Percentiles rank a stretch among this genome's conserved stretches.
These are phyloP conservation scores for Pyrenophora tritici-repentis DNA, from an alignment of 2,329 filamentous ascomycete species.

Conservation along the genomic window DNA sequence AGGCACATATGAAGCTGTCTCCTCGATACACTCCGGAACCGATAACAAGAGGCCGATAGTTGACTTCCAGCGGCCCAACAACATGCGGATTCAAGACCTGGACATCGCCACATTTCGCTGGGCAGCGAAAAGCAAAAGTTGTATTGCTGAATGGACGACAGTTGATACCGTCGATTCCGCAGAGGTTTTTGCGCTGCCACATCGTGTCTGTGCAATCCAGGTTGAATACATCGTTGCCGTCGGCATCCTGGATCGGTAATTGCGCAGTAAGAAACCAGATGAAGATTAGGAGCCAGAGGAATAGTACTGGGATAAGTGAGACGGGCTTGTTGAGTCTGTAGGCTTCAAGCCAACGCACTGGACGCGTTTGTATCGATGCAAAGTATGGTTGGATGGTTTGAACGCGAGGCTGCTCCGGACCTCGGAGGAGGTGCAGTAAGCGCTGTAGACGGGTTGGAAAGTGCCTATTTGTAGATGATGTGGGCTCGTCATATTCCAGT, in stretches of 20 bases:
- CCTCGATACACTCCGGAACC: slow-evolving; percentile 77
- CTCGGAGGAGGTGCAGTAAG: slow-evolving; percentile 45
- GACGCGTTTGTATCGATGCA: slow-evolving; percentile 67
- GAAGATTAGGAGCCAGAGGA: slow-evolving; percentile 71
- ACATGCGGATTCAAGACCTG: slow-evolving; percentile 72
- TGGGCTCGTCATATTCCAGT: slow-evolving; percentile 31
- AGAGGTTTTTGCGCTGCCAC: slow-evolving; percentile 72
- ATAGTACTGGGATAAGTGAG: slow-evolving; percentile 62
- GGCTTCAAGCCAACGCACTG: slow-evolving; percentile 62
- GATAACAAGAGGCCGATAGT: slow-evolving; percentile 60
- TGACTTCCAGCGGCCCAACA: slow-evolving; percentile 68
- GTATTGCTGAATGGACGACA: slow-evolving; percentile 75
- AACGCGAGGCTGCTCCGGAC: slow-evolving; percentile 50
- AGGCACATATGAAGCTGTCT: slow-evolving; percentile 83
- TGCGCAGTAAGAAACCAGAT: slow-evolving; percentile 67
- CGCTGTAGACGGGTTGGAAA: slow-evolving; percentile 5
- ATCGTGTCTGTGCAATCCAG: slow-evolving; percentile 73
- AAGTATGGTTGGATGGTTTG: slow-evolving; percentile 59
- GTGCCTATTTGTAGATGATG: background rate
- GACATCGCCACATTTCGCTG: slow-evolving; percentile 69
- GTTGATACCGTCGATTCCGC: slow-evolving; percentile 72
- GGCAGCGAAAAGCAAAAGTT: slow-evolving; percentile 74
- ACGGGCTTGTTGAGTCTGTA: slow-evolving; percentile 52
- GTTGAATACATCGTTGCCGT: slow-evolving; percentile 67
- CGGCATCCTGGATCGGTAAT: slow-evolving; percentile 61